Evolutionary conservation across 495 filamentous ascomycete genomes (phyloP), one percentile per base, ranked within the genome.

Genomic region (Podospora fimiseda): DNA sequence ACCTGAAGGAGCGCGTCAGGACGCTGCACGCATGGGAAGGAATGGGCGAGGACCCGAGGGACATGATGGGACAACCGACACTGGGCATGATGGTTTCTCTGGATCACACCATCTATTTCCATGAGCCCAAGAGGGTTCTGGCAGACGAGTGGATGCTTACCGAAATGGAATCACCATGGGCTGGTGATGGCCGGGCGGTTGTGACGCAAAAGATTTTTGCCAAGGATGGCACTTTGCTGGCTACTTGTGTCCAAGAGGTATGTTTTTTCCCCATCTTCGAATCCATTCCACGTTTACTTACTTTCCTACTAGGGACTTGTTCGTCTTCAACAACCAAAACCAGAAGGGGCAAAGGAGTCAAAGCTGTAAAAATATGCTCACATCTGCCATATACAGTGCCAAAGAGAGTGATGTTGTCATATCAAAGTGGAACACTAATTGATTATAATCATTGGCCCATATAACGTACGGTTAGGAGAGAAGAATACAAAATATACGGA

Each of bases 21-120:
- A 56, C 52, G 56, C 54, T 70, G 54, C 70, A 71, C 53, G 68
- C 72, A 21, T 70, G 65, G 54, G 73, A 79, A 51, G 70, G 71
- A 16, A 48, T 68, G 59, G 60, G 68, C 20, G 60, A 61, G 33
- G 62, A 65, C 42, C 55, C 72, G 14, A 64, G 69, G 47, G 66
- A 73, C 9, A 64, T 66, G 59, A 52, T 63, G 48, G 70, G 56
- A 2, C 63, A 71, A 39, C 77, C 79, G 9, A 66, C 74, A 62
- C 72, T 98, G 14, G 89, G 93, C 9, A 97, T 98, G 91, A 92
- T 96, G 87, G 90, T 97, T 51, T 90, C 85, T 50, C 71, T 98
- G 18, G 93, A 98, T 67, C 89, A 93, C 70, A 86, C 83, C 2
- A 96, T 98, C 41, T 96, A 94, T 68, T 98, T 98, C 70, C 94